Conservation (phyloP, 164 flowering plant genomes). For the Pachysandra terminalis region DNA sequence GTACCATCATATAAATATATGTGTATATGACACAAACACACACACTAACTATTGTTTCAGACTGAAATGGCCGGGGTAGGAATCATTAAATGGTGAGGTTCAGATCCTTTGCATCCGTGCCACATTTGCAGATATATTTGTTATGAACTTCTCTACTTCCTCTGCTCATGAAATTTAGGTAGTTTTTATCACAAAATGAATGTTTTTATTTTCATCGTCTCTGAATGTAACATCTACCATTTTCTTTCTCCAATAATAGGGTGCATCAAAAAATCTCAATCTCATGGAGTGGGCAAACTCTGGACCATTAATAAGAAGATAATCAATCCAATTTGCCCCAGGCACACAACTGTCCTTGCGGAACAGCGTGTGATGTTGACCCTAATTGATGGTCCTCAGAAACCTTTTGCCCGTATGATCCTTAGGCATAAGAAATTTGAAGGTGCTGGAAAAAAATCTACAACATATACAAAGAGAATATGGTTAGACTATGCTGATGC, state of each 20-base stretch:
- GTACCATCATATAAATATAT: too few species aligned
- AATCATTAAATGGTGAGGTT: not conserved
- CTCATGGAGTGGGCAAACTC: slow-evolving; percentile 99
- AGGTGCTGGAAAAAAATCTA: slow-evolving; percentile 81
- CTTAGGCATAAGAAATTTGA: slow-evolving; percentile 85
- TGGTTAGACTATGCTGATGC: slow-evolving; percentile 90
- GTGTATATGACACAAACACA: too few species aligned
- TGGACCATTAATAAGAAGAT: slow-evolving; percentile 96
- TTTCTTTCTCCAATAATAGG: slow-evolving; percentile 37
- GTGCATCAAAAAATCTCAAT: slow-evolving; percentile 95
- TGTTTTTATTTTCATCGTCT: not conserved
- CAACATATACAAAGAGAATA: slow-evolving; percentile 68
- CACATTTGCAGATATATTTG: not conserved
- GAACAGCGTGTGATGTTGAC: slow-evolving; percentile 63
- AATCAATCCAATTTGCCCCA: slow-evolving; percentile 89
- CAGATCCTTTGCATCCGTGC: not conserved
- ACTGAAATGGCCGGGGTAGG: not conserved
- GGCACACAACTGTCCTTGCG: slow-evolving; percentile 84
- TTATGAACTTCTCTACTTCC: not conserved
- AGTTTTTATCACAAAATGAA: not conserved
- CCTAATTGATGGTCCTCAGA: slow-evolving; percentile 77
- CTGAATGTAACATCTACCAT: not conserved
- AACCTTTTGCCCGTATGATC: slow-evolving; percentile 71
- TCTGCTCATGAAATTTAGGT: not conserved
- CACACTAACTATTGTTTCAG: not conserved